Evolutionary conservation across 2,329 filamentous ascomycete genomes (phyloP).

Genomic region (Fusarium bactridioides): DNA sequence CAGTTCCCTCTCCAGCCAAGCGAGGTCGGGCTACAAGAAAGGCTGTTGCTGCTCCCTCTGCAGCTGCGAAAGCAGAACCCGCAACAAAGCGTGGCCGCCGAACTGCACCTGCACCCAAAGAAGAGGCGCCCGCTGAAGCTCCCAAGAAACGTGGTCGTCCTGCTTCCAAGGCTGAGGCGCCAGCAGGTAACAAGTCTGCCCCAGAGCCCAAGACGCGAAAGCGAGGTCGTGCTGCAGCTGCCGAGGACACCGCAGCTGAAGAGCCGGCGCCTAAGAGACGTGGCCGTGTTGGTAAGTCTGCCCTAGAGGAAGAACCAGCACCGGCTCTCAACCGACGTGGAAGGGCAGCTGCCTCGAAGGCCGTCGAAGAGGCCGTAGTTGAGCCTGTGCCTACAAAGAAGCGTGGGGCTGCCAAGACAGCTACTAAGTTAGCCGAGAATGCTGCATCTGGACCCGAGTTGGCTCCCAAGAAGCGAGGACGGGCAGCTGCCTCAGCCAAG

Average conservation of each 20-base stretch:
- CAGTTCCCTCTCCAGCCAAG: constrained; percentile 33
- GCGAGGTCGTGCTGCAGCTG: constrained; percentile 22
- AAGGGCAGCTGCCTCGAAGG: constrained; percentile 9
- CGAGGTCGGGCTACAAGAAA: constrained; percentile 29
- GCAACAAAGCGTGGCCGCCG: constrained; percentile 15
- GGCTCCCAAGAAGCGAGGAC: constrained; percentile 24
- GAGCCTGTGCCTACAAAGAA: constrained; percentile 18
- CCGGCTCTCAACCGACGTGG: constrained; percentile 12
- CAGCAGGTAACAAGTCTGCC: not conserved
- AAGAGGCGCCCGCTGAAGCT: not conserved
- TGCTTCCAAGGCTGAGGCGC: constrained; percentile 4
- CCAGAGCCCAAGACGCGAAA: constrained; percentile 25
- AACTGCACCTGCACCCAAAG: constrained; percentile 9
- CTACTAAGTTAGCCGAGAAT: constrained; percentile 2
- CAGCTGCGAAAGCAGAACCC: constrained; percentile 3
- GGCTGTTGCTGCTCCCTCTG: not conserved
- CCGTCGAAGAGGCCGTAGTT: not conserved
- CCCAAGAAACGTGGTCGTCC: constrained; percentile 37
- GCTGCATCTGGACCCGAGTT: constrained; percentile 1
- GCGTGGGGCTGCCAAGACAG: constrained; percentile 9
- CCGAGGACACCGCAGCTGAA: not conserved
- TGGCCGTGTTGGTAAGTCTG: constrained; percentile 14
- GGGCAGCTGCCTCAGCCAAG: not conserved
- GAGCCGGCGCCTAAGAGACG: constrained; percentile 22
- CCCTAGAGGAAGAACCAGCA: not conserved